Evolutionary conservation across 1,284 basidiomycete genomes (phyloP), one percentile per base, ranked within the genome.

Genomic region (Retiboletus flavoniger): DNA sequence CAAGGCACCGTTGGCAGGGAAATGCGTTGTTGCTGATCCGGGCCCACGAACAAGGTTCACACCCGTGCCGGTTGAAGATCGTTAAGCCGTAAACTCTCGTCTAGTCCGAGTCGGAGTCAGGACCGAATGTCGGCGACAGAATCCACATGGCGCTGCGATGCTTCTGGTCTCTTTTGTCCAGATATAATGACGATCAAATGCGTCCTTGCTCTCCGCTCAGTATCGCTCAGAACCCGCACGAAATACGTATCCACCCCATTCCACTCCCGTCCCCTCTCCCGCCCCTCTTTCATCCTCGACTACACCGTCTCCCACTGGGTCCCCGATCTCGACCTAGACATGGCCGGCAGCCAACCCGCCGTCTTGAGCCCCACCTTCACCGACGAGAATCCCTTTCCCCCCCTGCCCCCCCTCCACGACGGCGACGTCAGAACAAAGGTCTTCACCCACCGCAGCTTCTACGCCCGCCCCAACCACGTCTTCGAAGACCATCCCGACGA

Each of bases 361-460:
- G 5, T 39, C 8, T 36, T 72, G 3, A 43, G 24, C 7, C 70
- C 67, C 16, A 24, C 51, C 1, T 67, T 68, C 10, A 32, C 45
- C n/a, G 46, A 45, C 32, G 49, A 52, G 5, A 19, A 52, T 21
- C 68, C 69, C 1, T 56, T 72, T n/a, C 67, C 67, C 0, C n/a
- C 60, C 14, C 66, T 69, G 0, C 67, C 67, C 0, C 16, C 51
- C 47, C 60, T 69, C 28, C 28, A 35, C 31, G 43, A 57, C 54
- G 42, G 53, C 24, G 31, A 52, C 19, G 75, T 86, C 43, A 71
- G 72, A 40, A 65, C 64, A 41, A 81, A 80, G 61, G 78, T 89
- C 3, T 90, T 87, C 67, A 91, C 89, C 3, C 88, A 91, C 62
- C 82, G 88, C 32, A 85, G 84, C 64, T 80, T 77, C 61, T 79